A percentile compares a stretch with the other conserved stretches of the same genome.
Evolutionary conservation across 345 rosid species (phyloP).

Genomic region (Populus alba): DNA sequence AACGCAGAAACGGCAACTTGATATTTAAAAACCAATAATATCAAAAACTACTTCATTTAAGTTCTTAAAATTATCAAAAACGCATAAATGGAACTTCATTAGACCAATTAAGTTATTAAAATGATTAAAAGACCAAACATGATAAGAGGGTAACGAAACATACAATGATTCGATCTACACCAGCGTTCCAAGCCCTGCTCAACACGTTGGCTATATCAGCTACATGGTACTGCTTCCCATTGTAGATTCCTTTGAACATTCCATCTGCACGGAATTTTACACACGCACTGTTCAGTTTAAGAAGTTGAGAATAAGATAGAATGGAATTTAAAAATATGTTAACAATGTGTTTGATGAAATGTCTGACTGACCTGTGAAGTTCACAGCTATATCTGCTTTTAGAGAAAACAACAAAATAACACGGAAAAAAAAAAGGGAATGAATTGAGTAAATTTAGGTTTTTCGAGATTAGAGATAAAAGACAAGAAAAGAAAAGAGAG

Average conservation of each 20-base stretch:
- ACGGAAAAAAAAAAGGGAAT: not conserved
- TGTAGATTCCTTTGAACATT: constrained; percentile 89
- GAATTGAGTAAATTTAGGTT: not conserved
- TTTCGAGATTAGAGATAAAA: too few relatives aligned
- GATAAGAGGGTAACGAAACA: not conserved
- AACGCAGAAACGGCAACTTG: not conserved
- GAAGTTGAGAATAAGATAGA: not conserved
- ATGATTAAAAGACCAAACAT: not conserved
- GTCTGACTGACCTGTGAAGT: constrained; percentile 79
- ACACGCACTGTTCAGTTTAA: not conserved
- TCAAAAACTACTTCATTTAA: not conserved
- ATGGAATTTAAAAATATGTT: not conserved
- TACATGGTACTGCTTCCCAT: constrained; percentile 76
- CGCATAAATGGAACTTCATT: not conserved
- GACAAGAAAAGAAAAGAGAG: not conserved
- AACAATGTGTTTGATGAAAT: constrained; percentile 52
- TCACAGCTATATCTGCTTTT: constrained; percentile 81
- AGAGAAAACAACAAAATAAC: not conserved
- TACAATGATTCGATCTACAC: constrained; percentile 91
- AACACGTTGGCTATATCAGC: constrained; percentile 71
- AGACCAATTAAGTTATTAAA: not conserved
- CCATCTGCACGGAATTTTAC: constrained; percentile 54
- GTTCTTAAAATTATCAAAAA: not conserved
- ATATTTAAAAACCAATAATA: not conserved
- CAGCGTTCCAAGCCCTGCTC: constrained; percentile 88